Evolutionary conservation across 2,329 filamentous ascomycete species (phyloP), one percentile per base, ranked within the genome.

Genomic region (Nemania sp.): DNA sequence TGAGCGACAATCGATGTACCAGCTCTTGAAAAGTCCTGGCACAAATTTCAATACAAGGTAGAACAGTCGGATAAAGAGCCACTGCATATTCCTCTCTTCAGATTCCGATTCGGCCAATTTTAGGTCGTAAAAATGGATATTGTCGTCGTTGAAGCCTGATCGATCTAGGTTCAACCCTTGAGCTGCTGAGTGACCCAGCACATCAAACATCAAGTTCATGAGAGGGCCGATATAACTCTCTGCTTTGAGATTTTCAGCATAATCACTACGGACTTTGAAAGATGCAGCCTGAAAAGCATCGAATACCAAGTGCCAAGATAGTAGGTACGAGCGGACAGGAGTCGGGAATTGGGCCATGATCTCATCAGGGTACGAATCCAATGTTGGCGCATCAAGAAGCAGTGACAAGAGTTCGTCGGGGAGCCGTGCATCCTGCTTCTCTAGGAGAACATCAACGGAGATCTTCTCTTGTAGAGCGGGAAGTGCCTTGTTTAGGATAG

Each of bases 261-360:
- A 98, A 74, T 94, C 90, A 66, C 88, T 89, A 73, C 93, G 92
- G 18, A 98, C 89, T 74, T 93, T 93, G 78, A 92, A 91, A 0
- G 94, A 93, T 13, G 94, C 89, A 22, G 89, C 88, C 20, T 85
- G 83, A 76, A 95, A 97, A 52, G 95, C 91, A 73, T 97, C 93
- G 76, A 97, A 98, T 0, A 98, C 86, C 1, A 98, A 84, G 70
- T 93, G 88, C 96, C 96, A 99, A 11, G 93, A 92, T 29, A 97
- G 84, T 2, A 99, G 85, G 75, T 98, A 99, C 10, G 90, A 89
- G 60, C 93, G 89, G 55, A 97, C 84, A 0, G 87, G 77, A 0
- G 88, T 82, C 11, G 93, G 93, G 73, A 94, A 92, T 18, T 87
- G 84, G 5, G 89, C 85, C 24, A 94, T 88, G 41, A 86, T 83